Evolutionary conservation across 1,139 yeast species (phyloP).

Genomic region (Suhomyces bokatorum): DNA sequence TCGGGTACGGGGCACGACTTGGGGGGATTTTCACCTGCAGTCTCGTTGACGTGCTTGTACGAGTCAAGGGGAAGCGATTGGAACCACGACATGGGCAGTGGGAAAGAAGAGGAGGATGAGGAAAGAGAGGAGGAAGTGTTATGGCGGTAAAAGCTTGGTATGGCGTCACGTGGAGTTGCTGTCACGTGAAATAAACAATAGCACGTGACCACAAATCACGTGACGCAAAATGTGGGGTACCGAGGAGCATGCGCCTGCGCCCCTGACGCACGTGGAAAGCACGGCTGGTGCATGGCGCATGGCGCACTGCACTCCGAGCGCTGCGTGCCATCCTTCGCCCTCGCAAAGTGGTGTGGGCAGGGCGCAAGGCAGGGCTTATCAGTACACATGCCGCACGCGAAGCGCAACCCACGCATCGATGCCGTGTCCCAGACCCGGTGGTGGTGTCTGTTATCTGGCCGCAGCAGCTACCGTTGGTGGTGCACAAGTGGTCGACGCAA

Average conservation of each 20-base stretch:
- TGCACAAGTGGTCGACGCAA: no score
- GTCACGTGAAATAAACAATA: background rate
- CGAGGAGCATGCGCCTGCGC: background rate
- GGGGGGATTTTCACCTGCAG: constrained; percentile 28
- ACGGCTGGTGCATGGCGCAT: background rate
- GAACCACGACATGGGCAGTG: constrained; percentile 21
- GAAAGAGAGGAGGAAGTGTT: background rate
- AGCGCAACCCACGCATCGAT: no score
- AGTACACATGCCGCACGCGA: no score
- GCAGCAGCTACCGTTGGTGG: no score
- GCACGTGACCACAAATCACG: background rate
- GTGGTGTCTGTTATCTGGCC: no score
- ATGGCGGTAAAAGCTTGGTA: no score
- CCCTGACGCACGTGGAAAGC: background rate
- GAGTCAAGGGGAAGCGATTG: constrained; percentile 34
- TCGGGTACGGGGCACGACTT: constrained; percentile 21
- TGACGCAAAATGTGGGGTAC: background rate
- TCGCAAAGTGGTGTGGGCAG: no score
- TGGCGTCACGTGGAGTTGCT: no score
- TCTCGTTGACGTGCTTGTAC: constrained; percentile 28
- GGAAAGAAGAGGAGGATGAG: background rate
- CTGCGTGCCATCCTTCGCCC: no score
- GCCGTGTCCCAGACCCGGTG: no score
- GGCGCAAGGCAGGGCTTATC: no score
- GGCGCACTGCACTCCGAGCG: no score